Evolutionary conservation across 768 basidiomycete species (phyloP).

Genomic region (Mycena capillaripes): DNA sequence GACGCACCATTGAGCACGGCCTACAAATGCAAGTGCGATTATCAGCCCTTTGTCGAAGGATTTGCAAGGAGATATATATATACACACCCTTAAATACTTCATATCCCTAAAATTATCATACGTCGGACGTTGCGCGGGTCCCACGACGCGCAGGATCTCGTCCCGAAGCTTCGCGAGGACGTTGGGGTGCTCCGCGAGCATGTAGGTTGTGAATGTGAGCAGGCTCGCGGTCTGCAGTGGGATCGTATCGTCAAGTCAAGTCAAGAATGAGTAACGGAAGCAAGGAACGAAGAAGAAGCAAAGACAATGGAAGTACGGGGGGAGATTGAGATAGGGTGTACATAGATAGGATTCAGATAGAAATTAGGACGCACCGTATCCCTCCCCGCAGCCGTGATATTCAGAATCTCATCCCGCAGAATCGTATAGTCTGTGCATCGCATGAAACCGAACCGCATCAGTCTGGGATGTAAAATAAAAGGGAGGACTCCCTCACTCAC

Average conservation of each 20-base stretch:
- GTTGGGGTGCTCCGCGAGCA: constrained; percentile 66
- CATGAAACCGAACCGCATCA: too few species aligned
- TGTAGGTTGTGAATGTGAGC: constrained; percentile 68
- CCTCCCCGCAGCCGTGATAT: constrained; percentile 59
- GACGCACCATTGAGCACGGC: constrained; percentile 19
- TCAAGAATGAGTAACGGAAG: too few species aligned
- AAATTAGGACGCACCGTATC: constrained; percentile 62
- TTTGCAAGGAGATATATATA: neutral
- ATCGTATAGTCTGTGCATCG: constrained; percentile 57
- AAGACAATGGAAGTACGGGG: too few species aligned
- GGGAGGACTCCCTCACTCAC: constrained; percentile 50
- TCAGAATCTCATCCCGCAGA: constrained; percentile 60
- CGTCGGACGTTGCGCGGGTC: constrained; percentile 59
- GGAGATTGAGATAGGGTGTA: too few species aligned
- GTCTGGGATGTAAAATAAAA: too few species aligned
- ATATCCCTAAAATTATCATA: constrained; percentile 69
- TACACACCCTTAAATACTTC: constrained; percentile 67
- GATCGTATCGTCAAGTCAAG: too few species aligned
- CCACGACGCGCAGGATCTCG: constrained; percentile 64
- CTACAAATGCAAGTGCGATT: too few species aligned
- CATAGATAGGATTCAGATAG: too few species aligned
- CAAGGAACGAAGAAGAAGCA: too few species aligned
- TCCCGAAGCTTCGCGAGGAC: constrained; percentile 60
- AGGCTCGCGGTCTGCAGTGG: constrained; percentile 65
- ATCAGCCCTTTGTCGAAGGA: too few species aligned